Base-by-base conservation (phyloP, 495 filamentous ascomycete genomes). In the Bombardia bombarda region DNA sequence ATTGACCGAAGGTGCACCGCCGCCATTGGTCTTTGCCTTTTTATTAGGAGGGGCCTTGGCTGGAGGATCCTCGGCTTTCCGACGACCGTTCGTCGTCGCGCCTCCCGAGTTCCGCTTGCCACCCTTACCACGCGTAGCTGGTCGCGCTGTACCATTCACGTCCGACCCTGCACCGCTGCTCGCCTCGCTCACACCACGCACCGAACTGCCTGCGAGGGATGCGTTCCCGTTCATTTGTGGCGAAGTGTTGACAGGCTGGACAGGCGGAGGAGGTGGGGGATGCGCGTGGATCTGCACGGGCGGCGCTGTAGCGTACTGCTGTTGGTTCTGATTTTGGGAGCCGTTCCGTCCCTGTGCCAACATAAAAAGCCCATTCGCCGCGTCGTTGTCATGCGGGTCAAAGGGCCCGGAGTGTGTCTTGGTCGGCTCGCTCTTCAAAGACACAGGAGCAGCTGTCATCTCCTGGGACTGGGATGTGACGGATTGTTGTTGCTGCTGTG, bases 291-390 rank as follows among this genome's bases (percentile, higher is more conserved):
- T 55, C 13, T 67, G 66, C 32, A 75, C 63, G 12, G 70, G 77
- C 1, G 74, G 67, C 21, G 51, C 55, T 3, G 76, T 62, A 1
- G 73, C 56, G 48, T 75, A 83, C 42, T 50, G n/a, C n/a, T n/a
- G 50, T 16, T 74, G 72, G 46, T 64, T 60, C 32, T 65, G 60
- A 24, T 72, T 72, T 33, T 73, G 63, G 26, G 73, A 73, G 37
- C 75, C 73, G 56, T 83, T 85, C 5, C 73, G 63, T 18, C 63
- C 67, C 60, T 87, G 83, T 6, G 93, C 90, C 32, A 98, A 68
- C 72, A 96, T 81, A 56, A 84, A 96, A 2, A 98, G 74, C 10
- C 93, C 90, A 55, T 96, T 98, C 22, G 92, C 92, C 17, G 92
- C 92, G 67, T 95, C 90, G 45, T 88, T 92, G 55, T 96, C 90